These are phyloP conservation scores for Trichoderma atroviride DNA, from an alignment of 2,329 filamentous ascomycete genomes.

Conservation along the genomic window DNA sequence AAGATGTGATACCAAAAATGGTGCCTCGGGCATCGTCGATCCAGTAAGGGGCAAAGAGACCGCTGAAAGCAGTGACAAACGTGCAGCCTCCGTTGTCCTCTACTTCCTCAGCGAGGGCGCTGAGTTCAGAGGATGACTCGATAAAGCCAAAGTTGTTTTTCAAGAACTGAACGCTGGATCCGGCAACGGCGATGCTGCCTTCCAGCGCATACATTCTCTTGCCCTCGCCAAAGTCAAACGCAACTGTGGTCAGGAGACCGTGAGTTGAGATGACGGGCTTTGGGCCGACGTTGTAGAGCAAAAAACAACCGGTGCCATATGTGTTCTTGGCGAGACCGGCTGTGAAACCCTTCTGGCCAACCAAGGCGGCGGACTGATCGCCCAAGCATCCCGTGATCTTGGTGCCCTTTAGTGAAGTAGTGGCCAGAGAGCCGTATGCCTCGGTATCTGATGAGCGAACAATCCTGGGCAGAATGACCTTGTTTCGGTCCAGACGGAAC, in stretches of 20 bases:
- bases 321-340: conserved; percentile 82
- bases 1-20: conserved; percentile 76
- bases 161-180: conserved; percentile 73
- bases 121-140: conserved; percentile 49
- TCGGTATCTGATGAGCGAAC: conserved; percentile 71
- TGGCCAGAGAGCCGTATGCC: conserved; percentile 66
- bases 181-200: conserved; percentile 76
- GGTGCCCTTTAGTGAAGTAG: conserved; percentile 65
- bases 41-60: conserved; percentile 83
- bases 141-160: conserved; percentile 62
- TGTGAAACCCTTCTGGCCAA: conserved; percentile 77
- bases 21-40: conserved; percentile 81
- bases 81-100: conserved; percentile 74
- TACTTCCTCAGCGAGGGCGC: conserved; percentile 51
- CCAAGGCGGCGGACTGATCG: conserved; percentile 79
- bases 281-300: conserved; percentile 79
- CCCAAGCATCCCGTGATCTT: conserved; percentile 78
- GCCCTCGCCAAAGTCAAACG: conserved; percentile 70
- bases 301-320: conserved; percentile 82
- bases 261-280: conserved; percentile 79
- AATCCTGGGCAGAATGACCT: conserved; percentile 75
- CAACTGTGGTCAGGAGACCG: conserved; percentile 75
- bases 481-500: conserved; percentile 70
- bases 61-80: conserved; percentile 79
- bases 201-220: conserved; percentile 76